Conservation (phyloP, 495 filamentous ascomycete species). For the Pseudomonodictys pantanalensis region DNA sequence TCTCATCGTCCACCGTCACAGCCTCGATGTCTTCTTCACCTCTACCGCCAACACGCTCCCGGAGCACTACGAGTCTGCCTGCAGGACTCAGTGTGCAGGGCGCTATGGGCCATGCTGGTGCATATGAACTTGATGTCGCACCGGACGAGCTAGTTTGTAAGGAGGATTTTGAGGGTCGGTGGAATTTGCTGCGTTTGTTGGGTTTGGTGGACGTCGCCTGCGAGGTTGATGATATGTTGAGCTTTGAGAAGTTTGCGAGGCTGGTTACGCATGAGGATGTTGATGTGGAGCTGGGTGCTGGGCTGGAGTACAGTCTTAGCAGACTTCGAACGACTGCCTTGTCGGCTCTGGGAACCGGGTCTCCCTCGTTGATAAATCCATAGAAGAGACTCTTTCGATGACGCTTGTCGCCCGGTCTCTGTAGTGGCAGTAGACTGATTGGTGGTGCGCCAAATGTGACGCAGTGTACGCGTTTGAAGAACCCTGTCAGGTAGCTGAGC, state of each 20-base stretch:
- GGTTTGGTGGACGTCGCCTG: slow-evolving; percentile 2
- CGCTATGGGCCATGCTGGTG: slow-evolving; percentile 25
- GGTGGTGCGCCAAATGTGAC: slow-evolving; percentile 80
- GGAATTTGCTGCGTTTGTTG: not conserved
- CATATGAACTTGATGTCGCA: not conserved
- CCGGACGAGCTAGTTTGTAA: not conserved
- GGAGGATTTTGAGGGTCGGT: slow-evolving; percentile 3
- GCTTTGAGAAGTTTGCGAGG: slow-evolving; percentile 2
- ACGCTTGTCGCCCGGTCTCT: slow-evolving; percentile 49
- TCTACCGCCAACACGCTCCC: slow-evolving; percentile 34
- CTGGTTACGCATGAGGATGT: slow-evolving; percentile 2
- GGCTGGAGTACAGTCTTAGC: slow-evolving; percentile 65
- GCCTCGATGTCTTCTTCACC: slow-evolving; percentile 56
- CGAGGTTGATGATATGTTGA: slow-evolving; percentile 14
- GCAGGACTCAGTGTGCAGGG: slow-evolving; percentile 23
- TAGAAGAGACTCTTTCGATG: slow-evolving; percentile 66
- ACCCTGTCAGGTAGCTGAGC: slow-evolving; percentile 61
- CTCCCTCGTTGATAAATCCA: slow-evolving; percentile 79
- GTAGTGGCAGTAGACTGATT: slow-evolving; percentile 64
- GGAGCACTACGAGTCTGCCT: slow-evolving; percentile 26
- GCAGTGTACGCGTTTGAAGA: slow-evolving; percentile 75
- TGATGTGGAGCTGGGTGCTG: slow-evolving; percentile 34
- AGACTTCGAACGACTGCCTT: slow-evolving; percentile 68
- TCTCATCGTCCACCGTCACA: slow-evolving; percentile 59
- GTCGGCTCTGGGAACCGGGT: slow-evolving; percentile 74